phyloP scores from a whole-genome alignment of 306 rosid genomes.

The Echinosophora koreensis region DNA sequence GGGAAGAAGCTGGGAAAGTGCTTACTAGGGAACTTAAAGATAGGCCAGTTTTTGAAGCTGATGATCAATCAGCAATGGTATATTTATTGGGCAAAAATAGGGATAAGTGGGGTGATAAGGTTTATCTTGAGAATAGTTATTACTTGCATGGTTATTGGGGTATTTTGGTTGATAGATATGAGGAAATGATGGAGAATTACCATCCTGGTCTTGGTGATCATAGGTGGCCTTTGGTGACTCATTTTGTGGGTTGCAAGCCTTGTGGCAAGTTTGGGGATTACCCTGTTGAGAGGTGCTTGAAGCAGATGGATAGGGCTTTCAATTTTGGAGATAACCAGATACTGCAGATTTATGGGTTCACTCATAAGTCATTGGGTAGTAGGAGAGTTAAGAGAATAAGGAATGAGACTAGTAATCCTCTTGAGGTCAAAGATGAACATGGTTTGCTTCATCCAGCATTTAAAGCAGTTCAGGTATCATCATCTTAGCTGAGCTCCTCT shows the following conservation, averaged over 20 bases:
- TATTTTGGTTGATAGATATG: conserved; percentile 82
- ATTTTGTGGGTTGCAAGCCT: conserved; percentile 94
- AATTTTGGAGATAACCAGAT: conserved; percentile 92
- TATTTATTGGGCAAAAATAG: conserved; percentile 63
- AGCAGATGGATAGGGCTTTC: conserved; percentile 88
- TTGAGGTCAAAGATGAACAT: conserved; percentile 74
- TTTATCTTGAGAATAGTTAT: conserved; percentile 73
- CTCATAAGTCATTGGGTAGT: conserved; percentile 71
- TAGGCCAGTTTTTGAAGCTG: conserved; percentile 83
- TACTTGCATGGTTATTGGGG: conserved; percentile 95
- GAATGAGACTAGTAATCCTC: conserved; percentile 73
- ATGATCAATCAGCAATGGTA: conserved; percentile 89
- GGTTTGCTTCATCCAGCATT: conserved; percentile 83
- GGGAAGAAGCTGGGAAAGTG: conserved; percentile 86
- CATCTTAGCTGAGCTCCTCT: conserved; percentile 40
- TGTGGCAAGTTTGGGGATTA: conserved; percentile 94
- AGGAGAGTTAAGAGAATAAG: conserved; percentile 74
- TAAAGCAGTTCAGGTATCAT: conserved; percentile 71
- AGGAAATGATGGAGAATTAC: conserved; percentile 78
- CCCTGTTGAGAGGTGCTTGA: conserved; percentile 84
- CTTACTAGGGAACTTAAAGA: conserved; percentile 71
- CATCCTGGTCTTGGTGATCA: conserved; percentile 91
- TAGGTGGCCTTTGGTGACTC: conserved; percentile 94
- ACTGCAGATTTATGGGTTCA: conserved; percentile 84
- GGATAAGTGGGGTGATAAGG: conserved; percentile 79